Percentiles rank a stretch among this genome's conserved stretches.
These are phyloP conservation scores for Aspergillus melleus DNA, from an alignment of 2,329 filamentous ascomycete genomes.

Conservation along the genomic window DNA sequence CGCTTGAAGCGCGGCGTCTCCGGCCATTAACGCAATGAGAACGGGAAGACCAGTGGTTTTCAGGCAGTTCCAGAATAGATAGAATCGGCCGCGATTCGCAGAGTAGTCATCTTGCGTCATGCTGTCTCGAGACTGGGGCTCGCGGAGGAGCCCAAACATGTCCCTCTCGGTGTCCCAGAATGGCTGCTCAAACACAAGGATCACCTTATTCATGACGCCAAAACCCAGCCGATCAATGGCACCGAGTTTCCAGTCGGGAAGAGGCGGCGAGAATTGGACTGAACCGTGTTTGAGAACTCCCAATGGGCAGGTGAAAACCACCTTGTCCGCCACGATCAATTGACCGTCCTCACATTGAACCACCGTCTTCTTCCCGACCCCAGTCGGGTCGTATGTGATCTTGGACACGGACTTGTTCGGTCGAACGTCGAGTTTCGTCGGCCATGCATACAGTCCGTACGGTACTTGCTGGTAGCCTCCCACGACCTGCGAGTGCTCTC, in stretches of 20 bases:
- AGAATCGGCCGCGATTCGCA: slow-evolving; percentile 81
- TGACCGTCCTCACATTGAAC: slow-evolving; percentile 78
- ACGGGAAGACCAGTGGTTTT: slow-evolving; percentile 86
- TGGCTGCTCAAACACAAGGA: slow-evolving; percentile 80
- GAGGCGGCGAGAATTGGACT: slow-evolving; percentile 81
- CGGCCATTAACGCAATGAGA: slow-evolving; percentile 90
- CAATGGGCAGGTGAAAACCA: slow-evolving; percentile 87
- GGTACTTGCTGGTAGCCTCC: slow-evolving; percentile 93
- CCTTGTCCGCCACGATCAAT: slow-evolving; percentile 76
- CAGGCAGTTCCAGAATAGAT: slow-evolving; percentile 95
- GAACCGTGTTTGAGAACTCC: slow-evolving; percentile 82
- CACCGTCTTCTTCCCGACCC: slow-evolving; percentile 48
- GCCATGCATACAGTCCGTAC: slow-evolving; percentile 78
- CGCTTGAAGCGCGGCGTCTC: slow-evolving; percentile 86
- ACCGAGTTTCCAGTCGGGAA: slow-evolving; percentile 83
- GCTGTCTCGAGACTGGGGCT: slow-evolving; percentile 68
- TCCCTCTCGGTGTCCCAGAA: slow-evolving; percentile 92
- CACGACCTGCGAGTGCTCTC: slow-evolving; percentile 86
- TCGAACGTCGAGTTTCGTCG: slow-evolving; percentile 73
- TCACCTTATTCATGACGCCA: slow-evolving; percentile 91
- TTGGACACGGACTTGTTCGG: slow-evolving; percentile 71
- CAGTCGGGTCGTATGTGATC: slow-evolving; percentile 63
- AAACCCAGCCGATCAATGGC: slow-evolving; percentile 85
- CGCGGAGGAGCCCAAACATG: slow-evolving; percentile 88
- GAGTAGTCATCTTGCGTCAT: slow-evolving; percentile 78